Base-by-base conservation (phyloP, 495 filamentous ascomycete species). In the Pyronema domesticum region DNA sequence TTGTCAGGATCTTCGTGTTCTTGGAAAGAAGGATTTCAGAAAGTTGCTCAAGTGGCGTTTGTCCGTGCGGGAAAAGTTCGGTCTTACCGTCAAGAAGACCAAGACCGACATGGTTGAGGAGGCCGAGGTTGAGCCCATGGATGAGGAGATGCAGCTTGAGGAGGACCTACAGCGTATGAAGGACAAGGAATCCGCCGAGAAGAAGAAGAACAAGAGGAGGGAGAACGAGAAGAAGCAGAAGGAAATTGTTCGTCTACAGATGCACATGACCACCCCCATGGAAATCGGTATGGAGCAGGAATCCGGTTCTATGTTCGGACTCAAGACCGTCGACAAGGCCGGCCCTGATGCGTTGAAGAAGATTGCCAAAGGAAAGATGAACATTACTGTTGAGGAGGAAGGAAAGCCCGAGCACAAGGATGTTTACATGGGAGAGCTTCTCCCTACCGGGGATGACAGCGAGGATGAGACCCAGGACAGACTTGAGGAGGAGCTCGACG, bases 11-110 rank as follows among this genome's bases (percentile, higher is more conserved):
- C 69, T 99, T 47, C 89, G 86, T 64, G 81, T 96, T 7, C 72
- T 99, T 1, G 91, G 91, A 18, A 78, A 88, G 46, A 94, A 93
- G 64, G 91, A 99, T 39, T 99, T 99, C 72, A 85, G 89, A 50
- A 76, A 82, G 53, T 69, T 99, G n/a, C 73, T 99, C 1, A 83
- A 80, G 71, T 99, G 93, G 93, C 78, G 91, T 56, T 65, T 96
- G 45, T 87, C 81, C 60, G 83, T 91, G 4, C 78, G 93, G 9
- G 93, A 95, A 61, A 66, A 62, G 67, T 95, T 98, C 62, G 91
- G 89, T 3, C 79, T 96, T 51, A 74, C 79, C 0, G 72, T 80
- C 8, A 95, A 94, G 70, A 85, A 83, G 58, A 74, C 75, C 50
- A 59, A 65, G 0, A 74, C 75, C 50, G 60, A 65, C 0, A 52